Percentiles rank a stretch among this genome's conserved stretches.
Evolutionary conservation across 441 rosid genomes (phyloP).

Genomic region (Jatropha podagrica): DNA sequence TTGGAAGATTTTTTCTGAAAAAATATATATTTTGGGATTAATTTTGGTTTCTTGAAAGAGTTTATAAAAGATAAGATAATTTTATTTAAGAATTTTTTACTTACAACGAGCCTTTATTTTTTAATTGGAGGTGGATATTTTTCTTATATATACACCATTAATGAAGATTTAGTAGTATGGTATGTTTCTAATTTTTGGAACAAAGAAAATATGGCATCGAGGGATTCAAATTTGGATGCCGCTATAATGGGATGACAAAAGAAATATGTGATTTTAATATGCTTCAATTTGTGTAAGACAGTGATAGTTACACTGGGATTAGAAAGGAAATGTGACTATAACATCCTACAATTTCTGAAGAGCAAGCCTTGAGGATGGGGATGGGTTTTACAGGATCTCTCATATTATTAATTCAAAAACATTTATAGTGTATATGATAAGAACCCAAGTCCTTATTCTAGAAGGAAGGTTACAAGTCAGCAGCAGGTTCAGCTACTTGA

Average conservation of each 20-base stretch:
- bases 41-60: not conserved
- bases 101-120: slow-evolving; percentile 1
- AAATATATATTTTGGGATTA: not conserved
- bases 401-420: too few relatives aligned
- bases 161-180: not conserved
- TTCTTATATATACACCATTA: not conserved
- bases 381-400: too few relatives aligned
- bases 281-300: not conserved
- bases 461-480: too few relatives aligned
- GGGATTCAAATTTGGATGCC: not conserved
- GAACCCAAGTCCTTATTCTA: too few relatives aligned
- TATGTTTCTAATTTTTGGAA: slow-evolving; percentile 11
- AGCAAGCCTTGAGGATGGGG: too few relatives aligned
- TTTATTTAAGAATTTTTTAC: not conserved
- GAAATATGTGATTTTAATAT: not conserved
- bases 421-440: too few relatives aligned
- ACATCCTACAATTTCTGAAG: too few relatives aligned
- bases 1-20: not conserved
- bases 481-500: too few relatives aligned
- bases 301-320: too few relatives aligned
- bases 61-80: not conserved
- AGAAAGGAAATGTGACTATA: too few relatives aligned
- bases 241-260: not conserved
- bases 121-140: slow-evolving; percentile 10
- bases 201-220: not conserved